These are phyloP conservation scores for Lipomyces yamadae DNA, from an alignment of 805 yeast genomes.

Conservation along the genomic window DNA sequence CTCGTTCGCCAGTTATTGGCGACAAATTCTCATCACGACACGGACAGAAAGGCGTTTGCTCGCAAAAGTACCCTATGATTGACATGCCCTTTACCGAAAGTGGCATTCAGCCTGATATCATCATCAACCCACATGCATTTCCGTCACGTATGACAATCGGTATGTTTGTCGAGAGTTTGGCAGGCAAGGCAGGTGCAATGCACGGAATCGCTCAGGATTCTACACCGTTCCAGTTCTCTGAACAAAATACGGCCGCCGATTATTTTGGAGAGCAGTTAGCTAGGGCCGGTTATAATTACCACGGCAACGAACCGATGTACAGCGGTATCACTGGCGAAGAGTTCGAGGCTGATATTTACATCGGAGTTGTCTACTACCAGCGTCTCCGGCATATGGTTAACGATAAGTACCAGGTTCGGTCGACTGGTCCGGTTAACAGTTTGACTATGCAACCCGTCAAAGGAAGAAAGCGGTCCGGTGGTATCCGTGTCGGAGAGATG, in stretches of 20 bases:
- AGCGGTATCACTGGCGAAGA: conserved; percentile 99
- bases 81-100: conserved; percentile 97
- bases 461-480: conserved; percentile 98
- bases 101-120: conserved; percentile 97
- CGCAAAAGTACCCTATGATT: conserved; percentile 95
- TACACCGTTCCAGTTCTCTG: conserved; percentile 94
- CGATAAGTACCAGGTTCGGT: conserved; percentile 98
- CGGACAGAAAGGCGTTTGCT: conserved; percentile 98
- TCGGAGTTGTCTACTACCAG: conserved; percentile 97
- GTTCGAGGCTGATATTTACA: conserved; percentile 90
- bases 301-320: conserved; percentile 98
- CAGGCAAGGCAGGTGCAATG: conserved; percentile 98
- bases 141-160: conserved; percentile 99
- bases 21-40: conserved; percentile 97
- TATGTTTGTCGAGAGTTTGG: conserved; percentile 97
- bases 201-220: conserved; percentile 98
- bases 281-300: conserved; percentile 91
- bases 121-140: conserved; percentile 98
- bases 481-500: conserved; percentile 99
- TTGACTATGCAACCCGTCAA: conserved; percentile 99
- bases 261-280: conserved; percentile 92
- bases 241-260: conserved; percentile 94
- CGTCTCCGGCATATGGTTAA: conserved; percentile 99
- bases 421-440: conserved; percentile 97
- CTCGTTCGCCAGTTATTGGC: conserved; percentile 93